Base-by-base conservation (phyloP, 2,329 filamentous ascomycete genomes). In the Daldinia eschscholtzii region DNA sequence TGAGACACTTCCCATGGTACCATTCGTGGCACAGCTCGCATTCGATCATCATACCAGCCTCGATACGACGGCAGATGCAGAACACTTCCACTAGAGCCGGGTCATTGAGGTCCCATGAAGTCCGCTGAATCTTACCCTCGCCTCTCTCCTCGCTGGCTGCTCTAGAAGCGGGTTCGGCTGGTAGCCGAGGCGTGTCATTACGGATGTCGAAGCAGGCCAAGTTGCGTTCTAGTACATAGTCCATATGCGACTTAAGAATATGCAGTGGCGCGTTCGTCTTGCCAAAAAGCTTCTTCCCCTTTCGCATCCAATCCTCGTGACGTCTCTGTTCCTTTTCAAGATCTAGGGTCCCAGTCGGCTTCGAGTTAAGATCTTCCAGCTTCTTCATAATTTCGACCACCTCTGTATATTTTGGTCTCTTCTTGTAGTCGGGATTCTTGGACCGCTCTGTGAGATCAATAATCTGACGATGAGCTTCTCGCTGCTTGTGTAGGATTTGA, bases 21-120 rank as follows among this genome's bases (percentile, higher is more conserved):
- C 96, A 99, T 83, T 99, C 96, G 76, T 98, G 95, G 80, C 96
- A 99, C 42, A 98, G 86, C 79, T 98, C 96, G 79, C 96, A 99
- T 81, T 99, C 96, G 75, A 99, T 98, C 96, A 99, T 99, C 92
- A 98, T 97, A 58, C 96, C 96, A 41, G 95, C 94, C 80, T 99
- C 96, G 6, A 93, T 89, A 70, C 91, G 93, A 67, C 96, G 90
- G 81, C 96, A 99, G 73, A 99, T 97, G 80, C 96, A 99, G 79
- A 98, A 99, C 0, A 98, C 95, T 78, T 98, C 94, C 39, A 88
- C 81, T 63, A 86, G 86, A 35, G 82, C 89, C 77, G 84, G 87
- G 75, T 92, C 86, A 74, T 64, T 67, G 12, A 61, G 26, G 52
- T 91, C 85, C 86, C 83, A 91, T 7, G 30, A 13, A n/a, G 75